Base-by-base conservation (phyloP, 1,139 yeast species). In the Yamadazyma taylorii region DNA sequence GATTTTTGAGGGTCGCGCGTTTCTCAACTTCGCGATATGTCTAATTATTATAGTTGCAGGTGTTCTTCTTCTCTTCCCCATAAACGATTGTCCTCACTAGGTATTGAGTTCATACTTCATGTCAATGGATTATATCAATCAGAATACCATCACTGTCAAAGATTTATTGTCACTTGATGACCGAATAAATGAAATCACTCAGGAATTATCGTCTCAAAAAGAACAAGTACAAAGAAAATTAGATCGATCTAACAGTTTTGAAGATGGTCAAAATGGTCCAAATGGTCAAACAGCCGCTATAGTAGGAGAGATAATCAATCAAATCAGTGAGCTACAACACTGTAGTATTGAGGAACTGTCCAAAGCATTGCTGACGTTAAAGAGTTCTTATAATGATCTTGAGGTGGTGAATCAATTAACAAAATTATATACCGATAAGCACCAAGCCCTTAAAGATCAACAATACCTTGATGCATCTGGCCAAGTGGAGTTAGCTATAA, bases 121-220 rank as follows among this genome's bases (percentile, higher is more conserved):
- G 21, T 5, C 21, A 10, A 47, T 58, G 55, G 62, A 61, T 28
- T 56, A 50, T 42, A 50, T 67, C 31, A 65, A 67, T 45, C 47
- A 52, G 13, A 52, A 51, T 36, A 53, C 63, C 37, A 47, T 62
- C 9, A 48, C 60, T 2, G 29, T 65, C 9, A 53, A 45, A 10
- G 72, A 66, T 42, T 50, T 67, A 38, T 48, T 42, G 7, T 39
- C 28, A 5, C 34, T 66, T 5, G 61, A 60, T 32, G 40, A 40
- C 3, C 48, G 41, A 26, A 50, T 62, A 11, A 36, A 46, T 2
- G 53, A 48, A 16, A 48, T 63, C n/a, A 53, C 52, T 31, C 39
- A 40, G 4, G 32, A 41, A 16, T 48, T 51, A 24, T 24, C 30
- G 4, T 36, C 42, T 16, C 45, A 55, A 12, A 46, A 51, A n/a